Evolutionary conservation across 805 yeast species (phyloP), one percentile per base, ranked within the genome.

Genomic region (Schwanniomyces vanrijiae): DNA sequence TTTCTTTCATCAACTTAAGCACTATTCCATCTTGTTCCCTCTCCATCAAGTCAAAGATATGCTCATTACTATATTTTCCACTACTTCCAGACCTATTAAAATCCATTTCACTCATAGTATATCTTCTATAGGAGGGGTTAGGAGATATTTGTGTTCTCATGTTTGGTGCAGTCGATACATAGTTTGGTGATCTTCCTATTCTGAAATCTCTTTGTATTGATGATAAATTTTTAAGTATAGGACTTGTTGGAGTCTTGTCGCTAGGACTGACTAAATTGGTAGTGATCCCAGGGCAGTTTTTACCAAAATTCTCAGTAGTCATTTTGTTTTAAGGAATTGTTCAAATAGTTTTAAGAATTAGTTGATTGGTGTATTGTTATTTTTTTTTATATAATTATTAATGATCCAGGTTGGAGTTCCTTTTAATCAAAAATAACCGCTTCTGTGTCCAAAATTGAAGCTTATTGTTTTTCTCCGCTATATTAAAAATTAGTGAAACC

Each of bases 21-120:
- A 85, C 90, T 20, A 84, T 82, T 2, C 87, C 88, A 57, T 86
- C 91, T 60, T 86, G 90, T 63, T 86, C 90, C 44, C 82, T 73
- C 55, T 86, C 91, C 83, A 86, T 80, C 29, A 74, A 59, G 57
- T 82, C 83, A 33, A 82, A 75, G 16, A 80, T 69, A 50, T 80
- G 78, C 24, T 77, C 84, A 7, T 73, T 68, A 33, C 66, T 67
- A 34, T 69, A 62, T 37, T 56, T 37, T 11, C 35, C 40, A 5
- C 35, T 42, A 14, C 24, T n/a, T 10, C 25, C 37, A 11, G 21
- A 19, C 13, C 39, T 37, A 8, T 37, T 26, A 6, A 18, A 20
- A 8, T 48, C 48, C 14, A 33, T 20, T 10, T 48, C 50, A 39
- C 43, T 41, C 14, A 33, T 13, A 10, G 46, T 33, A 34, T 31